phyloP scores from a whole-genome alignment of 441 rosid species.

The Croton laevigatus region DNA sequence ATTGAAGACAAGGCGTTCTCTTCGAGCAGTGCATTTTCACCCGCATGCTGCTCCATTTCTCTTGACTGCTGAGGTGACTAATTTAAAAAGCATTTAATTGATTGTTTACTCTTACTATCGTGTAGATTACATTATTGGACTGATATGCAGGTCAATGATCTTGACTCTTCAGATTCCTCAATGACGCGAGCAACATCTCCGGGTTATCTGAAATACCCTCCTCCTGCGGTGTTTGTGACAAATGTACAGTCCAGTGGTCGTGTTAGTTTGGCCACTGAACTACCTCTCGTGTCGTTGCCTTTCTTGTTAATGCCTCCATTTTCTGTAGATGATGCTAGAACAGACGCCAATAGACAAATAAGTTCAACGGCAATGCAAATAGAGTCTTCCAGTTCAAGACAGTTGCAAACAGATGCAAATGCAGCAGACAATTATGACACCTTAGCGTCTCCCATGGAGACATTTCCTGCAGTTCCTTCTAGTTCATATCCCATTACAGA shows the following conservation, averaged over 20 bases:
- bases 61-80: slow-evolving; percentile 89
- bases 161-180: slow-evolving; percentile 73
- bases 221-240: slow-evolving; percentile 66
- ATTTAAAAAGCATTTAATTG: slow-evolving; percentile 23
- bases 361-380: slow-evolving; percentile 40
- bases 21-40: slow-evolving; percentile 95
- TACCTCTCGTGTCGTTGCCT: slow-evolving; percentile 60
- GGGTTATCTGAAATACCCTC: slow-evolving; percentile 73
- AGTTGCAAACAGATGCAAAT: slow-evolving; percentile 49
- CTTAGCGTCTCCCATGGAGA: slow-evolving; percentile 46
- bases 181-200: slow-evolving; percentile 78
- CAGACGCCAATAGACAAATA: slow-evolving; percentile 38
- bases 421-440: slow-evolving; percentile 49
- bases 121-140: slow-evolving; percentile 40
- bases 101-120: slow-evolving; percentile 22
- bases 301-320: slow-evolving; percentile 49
- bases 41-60: slow-evolving; percentile 91
- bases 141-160: slow-evolving; percentile 92
- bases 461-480: slow-evolving; percentile 40
- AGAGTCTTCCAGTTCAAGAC: slow-evolving; percentile 41
- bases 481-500: slow-evolving; percentile 39
- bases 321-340: slow-evolving; percentile 48
- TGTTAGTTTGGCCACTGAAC: slow-evolving; percentile 50
- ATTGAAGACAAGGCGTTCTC: slow-evolving; percentile 74
- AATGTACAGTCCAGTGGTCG: slow-evolving; percentile 50